phyloP scores from a whole-genome alignment of 2,329 filamentous ascomycete species.

The Exophiala phaeomuriformis region DNA sequence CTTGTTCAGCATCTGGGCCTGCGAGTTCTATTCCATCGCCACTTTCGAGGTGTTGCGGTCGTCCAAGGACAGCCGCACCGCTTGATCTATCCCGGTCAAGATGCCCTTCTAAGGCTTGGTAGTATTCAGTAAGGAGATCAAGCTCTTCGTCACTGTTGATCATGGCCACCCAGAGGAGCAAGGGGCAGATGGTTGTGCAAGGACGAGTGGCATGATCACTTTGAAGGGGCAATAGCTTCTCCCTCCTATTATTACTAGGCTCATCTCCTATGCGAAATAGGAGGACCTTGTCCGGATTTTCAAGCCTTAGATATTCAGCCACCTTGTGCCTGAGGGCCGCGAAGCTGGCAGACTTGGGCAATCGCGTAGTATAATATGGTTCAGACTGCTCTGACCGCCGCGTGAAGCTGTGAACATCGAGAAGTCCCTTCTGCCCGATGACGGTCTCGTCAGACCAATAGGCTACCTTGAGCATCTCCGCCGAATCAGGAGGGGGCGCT shows the following conservation, averaged over 20 bases:
- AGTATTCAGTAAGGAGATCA: slow-evolving; percentile 17
- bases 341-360: slow-evolving; percentile 11
- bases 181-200: slow-evolving; percentile 10
- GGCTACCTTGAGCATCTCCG: slow-evolving; percentile 35
- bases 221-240: too few species aligned
- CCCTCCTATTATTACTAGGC: too few species aligned
- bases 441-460: slow-evolving; percentile 33
- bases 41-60: background rate
- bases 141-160: slow-evolving; percentile 21
- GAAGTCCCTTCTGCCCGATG: slow-evolving; percentile 33
- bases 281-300: slow-evolving; percentile 13
- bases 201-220: too few species aligned
- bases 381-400: slow-evolving; percentile 16
- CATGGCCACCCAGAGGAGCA: slow-evolving; percentile 25
- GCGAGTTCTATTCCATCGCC: slow-evolving; percentile 7
- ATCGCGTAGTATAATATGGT: slow-evolving; percentile 2
- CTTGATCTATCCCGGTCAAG: background rate
- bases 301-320: slow-evolving; percentile 11
- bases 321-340: slow-evolving; percentile 18
- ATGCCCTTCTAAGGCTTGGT: background rate
- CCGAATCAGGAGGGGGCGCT: background rate
- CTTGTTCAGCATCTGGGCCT: slow-evolving; percentile 22
- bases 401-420: slow-evolving; percentile 38
- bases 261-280: slow-evolving; percentile 17
- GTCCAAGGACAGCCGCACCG: background rate